Conservation (phyloP, 805 yeast genomes). For the Priceomyces melissophilus region DNA sequence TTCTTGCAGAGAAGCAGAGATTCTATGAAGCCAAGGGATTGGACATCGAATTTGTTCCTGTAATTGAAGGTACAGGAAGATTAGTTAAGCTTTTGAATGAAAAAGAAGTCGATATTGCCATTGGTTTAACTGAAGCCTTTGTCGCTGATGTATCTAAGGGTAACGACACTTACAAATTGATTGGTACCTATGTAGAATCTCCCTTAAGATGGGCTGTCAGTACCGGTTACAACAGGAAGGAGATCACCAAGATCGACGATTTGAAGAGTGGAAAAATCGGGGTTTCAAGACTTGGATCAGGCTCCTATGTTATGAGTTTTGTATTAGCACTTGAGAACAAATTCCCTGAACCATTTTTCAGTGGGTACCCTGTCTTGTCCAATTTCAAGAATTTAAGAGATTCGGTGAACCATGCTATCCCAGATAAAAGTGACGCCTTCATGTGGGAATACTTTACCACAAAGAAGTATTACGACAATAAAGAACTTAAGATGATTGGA, state of each 20-base stretch:
- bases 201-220: slow-evolving; percentile 91
- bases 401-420: slow-evolving; percentile 60
- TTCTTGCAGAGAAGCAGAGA: slow-evolving; percentile 62
- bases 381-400: slow-evolving; percentile 75
- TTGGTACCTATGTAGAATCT: slow-evolving; percentile 81
- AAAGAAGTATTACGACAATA: slow-evolving; percentile 74
- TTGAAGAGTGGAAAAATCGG: slow-evolving; percentile 66
- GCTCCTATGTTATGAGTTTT: slow-evolving; percentile 87
- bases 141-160: slow-evolving; percentile 79
- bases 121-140: slow-evolving; percentile 91
- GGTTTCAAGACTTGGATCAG: slow-evolving; percentile 84
- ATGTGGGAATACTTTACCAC: slow-evolving; percentile 97
- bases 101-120: slow-evolving; percentile 69
- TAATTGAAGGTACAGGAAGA: slow-evolving; percentile 86
- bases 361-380: slow-evolving; percentile 54
- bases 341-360: slow-evolving; percentile 51
- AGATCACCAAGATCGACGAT: slow-evolving; percentile 48
- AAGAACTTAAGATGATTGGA: slow-evolving; percentile 79
- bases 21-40: slow-evolving; percentile 49
- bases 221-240: slow-evolving; percentile 63
- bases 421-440: slow-evolving; percentile 68
- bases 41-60: slow-evolving; percentile 61
- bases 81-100: slow-evolving; percentile 68
- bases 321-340: slow-evolving; percentile 66
- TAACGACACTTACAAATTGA: slow-evolving; percentile 56